Conservation (phyloP, 495 filamentous ascomycete genomes). For the Penicillium manginii region DNA sequence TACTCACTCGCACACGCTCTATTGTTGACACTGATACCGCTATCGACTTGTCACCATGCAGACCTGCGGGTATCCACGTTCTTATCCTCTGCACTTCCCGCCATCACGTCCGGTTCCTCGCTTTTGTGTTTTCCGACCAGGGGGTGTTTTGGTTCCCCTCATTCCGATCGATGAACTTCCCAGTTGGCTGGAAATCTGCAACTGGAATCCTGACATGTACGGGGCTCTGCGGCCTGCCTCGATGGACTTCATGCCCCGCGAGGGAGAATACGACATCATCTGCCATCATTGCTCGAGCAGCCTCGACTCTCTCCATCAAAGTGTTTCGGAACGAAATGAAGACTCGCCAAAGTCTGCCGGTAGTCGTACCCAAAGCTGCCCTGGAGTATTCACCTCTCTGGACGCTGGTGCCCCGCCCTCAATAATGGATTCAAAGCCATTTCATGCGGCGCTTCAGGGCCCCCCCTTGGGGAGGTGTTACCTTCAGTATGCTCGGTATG, state of each 20-base stretch:
- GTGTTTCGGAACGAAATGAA: constrained; percentile 28
- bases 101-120: constrained; percentile 31
- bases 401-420: not conserved
- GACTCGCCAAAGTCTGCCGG: constrained; percentile 9
- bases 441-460: constrained; percentile 15
- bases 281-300: constrained; percentile 38
- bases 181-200: constrained; percentile 37
- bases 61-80: not conserved
- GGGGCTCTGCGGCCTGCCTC: constrained; percentile 30
- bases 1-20: not conserved
- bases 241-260: constrained; percentile 28
- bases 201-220: constrained; percentile 25
- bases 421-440: constrained; percentile 12
- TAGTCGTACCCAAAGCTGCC: constrained; percentile 14
- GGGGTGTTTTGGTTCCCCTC: constrained; percentile 29
- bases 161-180: constrained; percentile 46
- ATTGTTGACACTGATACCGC: not conserved
- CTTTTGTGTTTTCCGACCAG: constrained; percentile 43
- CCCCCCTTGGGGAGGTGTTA: constrained; percentile 25
- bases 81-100: not conserved
- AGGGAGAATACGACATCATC: constrained; percentile 43
- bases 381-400: constrained; percentile 1
- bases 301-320: constrained; percentile 36
- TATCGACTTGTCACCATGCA: not conserved
- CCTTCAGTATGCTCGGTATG: constrained; percentile 20